Evolutionary conservation across 306 rosid species (phyloP), one percentile per base, ranked within the genome.

Genomic region (Dryas drummondii): DNA sequence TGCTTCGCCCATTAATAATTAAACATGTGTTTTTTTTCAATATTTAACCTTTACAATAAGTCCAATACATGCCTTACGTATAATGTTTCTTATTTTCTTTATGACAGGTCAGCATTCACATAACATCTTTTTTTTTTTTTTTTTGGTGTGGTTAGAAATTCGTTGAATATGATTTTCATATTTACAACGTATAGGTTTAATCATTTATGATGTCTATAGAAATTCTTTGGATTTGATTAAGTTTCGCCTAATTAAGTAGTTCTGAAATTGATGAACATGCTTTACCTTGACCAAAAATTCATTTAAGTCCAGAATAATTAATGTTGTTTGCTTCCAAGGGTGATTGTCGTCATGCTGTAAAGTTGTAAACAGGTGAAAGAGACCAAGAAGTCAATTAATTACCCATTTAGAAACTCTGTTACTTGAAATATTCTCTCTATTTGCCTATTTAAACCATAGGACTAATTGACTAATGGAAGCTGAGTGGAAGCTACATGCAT

Each of bases 401-500:
- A 49, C 45, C 73, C 49, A 46, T 17, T 56, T 56, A 56, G 26
- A 0, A 15, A 27, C n/a, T 49, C 15, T 49, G 15, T 13, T 26
- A 7, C 11, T 57, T 22, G 51, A 15, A 32, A 49, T 37, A 50
- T 70, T 73, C 4, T 65, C 65, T 42, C 3, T 2, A 3, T 76
- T 61, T 16, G 50, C 75, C 72, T 45, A 56, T 71, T 70, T 67
- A 57, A 57, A 32, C 4, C 5, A 55, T 22, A 32, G 54, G 66
- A 71, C 53, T 19, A 22, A 26, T 32, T 60, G 62, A 50, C 66
- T 64, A 53, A 53, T 62, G 84, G 83, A 84, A 82, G 75, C 67
- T 72, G 40, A 72, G 68, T 46, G 84, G 84, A 83, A 84, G 81
- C 73, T 68, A 60, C 77, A 45, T 79, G 16, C 69, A 17, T 49